These are phyloP conservation scores for Zymoseptoria crescenta DNA, from an alignment of 2,329 filamentous ascomycete species.

Conservation along the genomic window DNA sequence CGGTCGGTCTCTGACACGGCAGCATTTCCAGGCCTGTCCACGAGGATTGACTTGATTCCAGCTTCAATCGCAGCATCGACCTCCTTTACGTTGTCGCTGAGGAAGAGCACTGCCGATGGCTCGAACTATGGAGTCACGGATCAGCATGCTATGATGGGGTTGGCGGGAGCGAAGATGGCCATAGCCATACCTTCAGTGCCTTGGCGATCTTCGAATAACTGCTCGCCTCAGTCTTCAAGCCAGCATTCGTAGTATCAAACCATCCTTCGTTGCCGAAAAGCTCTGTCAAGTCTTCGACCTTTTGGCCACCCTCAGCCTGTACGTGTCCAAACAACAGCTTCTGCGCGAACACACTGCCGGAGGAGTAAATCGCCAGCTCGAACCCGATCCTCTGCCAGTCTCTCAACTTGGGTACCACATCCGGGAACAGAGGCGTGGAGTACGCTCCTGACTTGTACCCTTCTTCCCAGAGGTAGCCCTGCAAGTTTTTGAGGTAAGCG, in stretches of 20 bases:
- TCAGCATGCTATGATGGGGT: neutral
- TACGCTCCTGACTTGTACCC: conserved; percentile 65
- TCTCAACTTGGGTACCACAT: conserved; percentile 51
- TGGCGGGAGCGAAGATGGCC: neutral
- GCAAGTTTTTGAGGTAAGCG: conserved; percentile 68
- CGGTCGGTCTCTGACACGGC: conserved; percentile 47
- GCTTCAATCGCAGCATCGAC: conserved; percentile 39
- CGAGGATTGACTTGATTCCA: conserved; percentile 36
- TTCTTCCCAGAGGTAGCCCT: conserved; percentile 69
- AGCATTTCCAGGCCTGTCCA: conserved; percentile 62
- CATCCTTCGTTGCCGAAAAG: conserved; percentile 50
- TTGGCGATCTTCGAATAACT: conserved; percentile 62
- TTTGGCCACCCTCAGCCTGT: conserved; percentile 13
- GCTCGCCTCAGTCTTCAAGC: conserved; percentile 57
- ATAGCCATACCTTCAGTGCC: conserved; percentile 30
- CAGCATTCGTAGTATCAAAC: conserved; percentile 77
- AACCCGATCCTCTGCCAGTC: conserved; percentile 51
- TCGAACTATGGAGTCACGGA: conserved; percentile 30
- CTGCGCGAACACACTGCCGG: conserved; percentile 71
- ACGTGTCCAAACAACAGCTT: conserved; percentile 67
- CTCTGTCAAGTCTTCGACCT: conserved; percentile 51
- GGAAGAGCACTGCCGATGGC: conserved; percentile 58
- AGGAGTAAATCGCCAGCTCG: conserved; percentile 68
- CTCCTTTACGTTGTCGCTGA: conserved; percentile 68
- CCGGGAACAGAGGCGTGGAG: conserved; percentile 64